Percentiles rank a stretch among this genome's conserved stretches.
Evolutionary conservation across 2,329 filamentous ascomycete genomes (phyloP).

Genomic region (Fusarium tricinctum): DNA sequence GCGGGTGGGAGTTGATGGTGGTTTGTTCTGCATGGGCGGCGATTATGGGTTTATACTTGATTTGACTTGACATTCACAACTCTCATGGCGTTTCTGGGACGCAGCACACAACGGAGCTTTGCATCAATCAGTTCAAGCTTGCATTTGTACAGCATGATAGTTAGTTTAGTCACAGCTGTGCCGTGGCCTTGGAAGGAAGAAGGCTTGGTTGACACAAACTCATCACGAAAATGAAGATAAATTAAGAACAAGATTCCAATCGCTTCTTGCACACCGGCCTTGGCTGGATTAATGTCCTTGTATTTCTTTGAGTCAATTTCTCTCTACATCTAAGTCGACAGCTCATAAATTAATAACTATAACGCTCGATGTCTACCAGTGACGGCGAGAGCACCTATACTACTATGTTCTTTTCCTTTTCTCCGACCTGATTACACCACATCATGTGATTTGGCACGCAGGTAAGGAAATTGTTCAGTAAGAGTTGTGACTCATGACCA

Average conservation of each 20-base stretch:
- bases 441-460: slow-evolving; percentile 32
- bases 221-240: slow-evolving; percentile 26
- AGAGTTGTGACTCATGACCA: slow-evolving; percentile 28
- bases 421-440: slow-evolving; percentile 31
- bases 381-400: slow-evolving; percentile 7
- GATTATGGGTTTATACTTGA: slow-evolving; percentile 26
- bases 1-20: slow-evolving; percentile 35
- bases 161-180: slow-evolving; percentile 1
- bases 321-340: slow-evolving; percentile 15
- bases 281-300: slow-evolving; percentile 20
- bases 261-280: not conserved
- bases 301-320: slow-evolving; percentile 11
- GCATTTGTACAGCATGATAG: slow-evolving; percentile 22
- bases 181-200: not conserved
- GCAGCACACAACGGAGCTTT: slow-evolving; percentile 25
- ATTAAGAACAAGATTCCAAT: slow-evolving; percentile 7
- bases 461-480: slow-evolving; percentile 26
- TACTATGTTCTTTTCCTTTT: slow-evolving; percentile 15
- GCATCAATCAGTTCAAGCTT: slow-evolving; percentile 17
- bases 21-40: slow-evolving; percentile 41
- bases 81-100: slow-evolving; percentile 31
- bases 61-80: slow-evolving; percentile 19
- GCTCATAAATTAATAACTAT: slow-evolving; percentile 26
- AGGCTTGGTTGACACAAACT: slow-evolving; percentile 21
- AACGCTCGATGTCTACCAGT: slow-evolving; percentile 24